phyloP scores from a whole-genome alignment of 495 filamentous ascomycete genomes.

The Oleoguttula mirabilis region DNA sequence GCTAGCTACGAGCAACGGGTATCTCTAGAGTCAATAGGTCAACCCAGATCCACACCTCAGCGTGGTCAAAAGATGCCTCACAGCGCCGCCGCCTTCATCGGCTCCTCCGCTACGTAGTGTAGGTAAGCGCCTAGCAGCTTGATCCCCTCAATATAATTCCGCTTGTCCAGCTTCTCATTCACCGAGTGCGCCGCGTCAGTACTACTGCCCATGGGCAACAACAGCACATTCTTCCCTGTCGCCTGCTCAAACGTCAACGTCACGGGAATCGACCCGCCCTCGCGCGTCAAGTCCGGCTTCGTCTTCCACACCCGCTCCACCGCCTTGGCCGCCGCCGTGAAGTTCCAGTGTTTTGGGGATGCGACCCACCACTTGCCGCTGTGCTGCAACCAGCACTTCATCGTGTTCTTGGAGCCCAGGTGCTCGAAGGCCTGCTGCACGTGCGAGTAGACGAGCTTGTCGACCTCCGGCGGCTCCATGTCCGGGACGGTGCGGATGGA shows the following conservation, averaged over 20 bases:
- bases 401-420: slow-evolving; percentile 77
- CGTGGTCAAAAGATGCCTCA: too few species aligned
- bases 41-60: too few species aligned
- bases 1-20: too few species aligned
- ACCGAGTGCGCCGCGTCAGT: slow-evolving; percentile 94
- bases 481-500: slow-evolving; percentile 93
- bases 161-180: slow-evolving; percentile 95
- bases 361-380: slow-evolving; percentile 98
- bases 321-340: slow-evolving; percentile 80
- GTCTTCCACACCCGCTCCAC: slow-evolving; percentile 85
- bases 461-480: slow-evolving; percentile 87
- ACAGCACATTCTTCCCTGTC: slow-evolving; percentile 93
- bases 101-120: slow-evolving; percentile 92
- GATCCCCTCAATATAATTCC: slow-evolving; percentile 97
- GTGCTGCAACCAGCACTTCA: slow-evolving; percentile 71
- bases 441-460: slow-evolving; percentile 67
- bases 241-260: slow-evolving; percentile 96
- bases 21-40: too few species aligned
- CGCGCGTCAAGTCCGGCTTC: slow-evolving; percentile 87
- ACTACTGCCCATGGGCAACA: slow-evolving; percentile 91
- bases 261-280: slow-evolving; percentile 93
- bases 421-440: slow-evolving; percentile 68
- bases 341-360: slow-evolving; percentile 97
- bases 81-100: slow-evolving; percentile 37
- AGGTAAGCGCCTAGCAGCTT: slow-evolving; percentile 91